A percentile compares a stretch with the other conserved stretches of the same genome.
Conservation (phyloP, 208 protist species). For the Phytomonas francai region DNA sequence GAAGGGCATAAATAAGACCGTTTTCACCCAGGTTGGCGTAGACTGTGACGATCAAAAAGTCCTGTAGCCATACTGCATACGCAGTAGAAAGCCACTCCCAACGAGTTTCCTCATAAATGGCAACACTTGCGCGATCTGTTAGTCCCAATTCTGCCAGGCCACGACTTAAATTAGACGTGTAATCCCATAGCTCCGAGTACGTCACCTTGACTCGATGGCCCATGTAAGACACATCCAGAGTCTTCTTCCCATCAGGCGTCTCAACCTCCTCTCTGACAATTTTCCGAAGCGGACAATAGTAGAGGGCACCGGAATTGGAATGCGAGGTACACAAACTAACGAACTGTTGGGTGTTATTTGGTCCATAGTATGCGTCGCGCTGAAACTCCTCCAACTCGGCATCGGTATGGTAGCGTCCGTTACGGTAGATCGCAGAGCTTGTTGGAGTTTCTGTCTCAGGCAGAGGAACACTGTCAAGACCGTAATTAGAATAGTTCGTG, state of each 20-base stretch:
- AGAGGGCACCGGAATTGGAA: conserved; percentile 16
- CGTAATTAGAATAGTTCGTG: conserved; percentile 32
- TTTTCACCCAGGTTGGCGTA: conserved; percentile 84
- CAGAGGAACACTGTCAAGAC: conserved; percentile 20
- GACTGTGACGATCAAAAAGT: conserved; percentile 58
- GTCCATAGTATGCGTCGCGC: conserved; percentile 16
- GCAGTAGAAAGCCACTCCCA: conserved; percentile 79
- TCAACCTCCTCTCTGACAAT: conserved; percentile 17
- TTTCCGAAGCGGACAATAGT: conserved; percentile 29
- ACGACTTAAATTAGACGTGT: conserved; percentile 35
- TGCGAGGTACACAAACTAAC: conserved; percentile 16
- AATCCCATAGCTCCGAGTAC: conserved; percentile 47
- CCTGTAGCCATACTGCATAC: conserved; percentile 56
- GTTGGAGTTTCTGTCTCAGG: conserved; percentile 34
- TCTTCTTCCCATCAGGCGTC: conserved; percentile 15
- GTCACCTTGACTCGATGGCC: conserved; percentile 39
- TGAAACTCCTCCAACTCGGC: conserved; percentile 17
- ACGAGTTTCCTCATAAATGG: conserved; percentile 82
- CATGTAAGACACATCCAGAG: conserved; percentile 31
- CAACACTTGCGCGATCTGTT: conserved; percentile 26
- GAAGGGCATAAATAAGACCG: conserved; percentile 66
- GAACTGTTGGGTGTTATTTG: conserved; percentile 24
- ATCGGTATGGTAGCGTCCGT: conserved; percentile 20
- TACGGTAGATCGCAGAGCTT: conserved; percentile 37
- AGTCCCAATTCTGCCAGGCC: conserved; percentile 52